Base-by-base conservation (phyloP, 192 early-diverging fungal genomes). In the Anaeromyces robustus region DNA sequence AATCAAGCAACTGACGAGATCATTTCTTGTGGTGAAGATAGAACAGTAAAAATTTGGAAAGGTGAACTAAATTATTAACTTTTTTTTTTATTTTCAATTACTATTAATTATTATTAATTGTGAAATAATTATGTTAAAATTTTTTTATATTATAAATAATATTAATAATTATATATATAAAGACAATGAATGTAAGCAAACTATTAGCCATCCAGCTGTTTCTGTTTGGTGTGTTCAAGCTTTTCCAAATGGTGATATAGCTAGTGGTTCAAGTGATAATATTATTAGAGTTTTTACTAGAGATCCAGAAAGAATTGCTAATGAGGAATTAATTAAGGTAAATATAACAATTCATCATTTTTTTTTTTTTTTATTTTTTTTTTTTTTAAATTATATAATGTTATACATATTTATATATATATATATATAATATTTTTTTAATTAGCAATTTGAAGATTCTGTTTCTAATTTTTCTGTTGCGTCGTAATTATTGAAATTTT, bases 21-120 rank as follows among this genome's bases (percentile, higher is more conserved):
- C 78, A 92, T 94, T 12, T 97, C 96, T 1, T 89, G 93, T 52
- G 98, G 96, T 80, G 98, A 99, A 89, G 98, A 99, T 81, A 89
- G 97, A 37, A 90, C 94, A 4, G 89, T 95, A 16, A 89, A 92
- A 26, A 87, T 96, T 11, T 99, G 97, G 97, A 86, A 89, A 78
- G 89, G 94, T 91, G 83, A 18, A 77, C n/a, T 79, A 9, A 4
- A 29, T 32, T 34, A 34, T 34, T n/a, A n/a, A n/a, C n/a, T n/a
- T n/a, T n/a, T n/a, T n/a, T n/a, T n/a, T n/a, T n/a, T n/a, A n/a
- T n/a, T n/a, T n/a, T n/a, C n/a, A n/a, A n/a, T n/a, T n/a, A n/a
- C n/a, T n/a, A n/a, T n/a, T n/a, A n/a, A n/a, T n/a, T n/a, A n/a
- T n/a, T 7, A 34, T 34, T 34, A 34, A 34, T 34, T 34, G 3